phyloP scores from a whole-genome alignment of 176 grass and related monocot species.

The Oryza punctata region DNA sequence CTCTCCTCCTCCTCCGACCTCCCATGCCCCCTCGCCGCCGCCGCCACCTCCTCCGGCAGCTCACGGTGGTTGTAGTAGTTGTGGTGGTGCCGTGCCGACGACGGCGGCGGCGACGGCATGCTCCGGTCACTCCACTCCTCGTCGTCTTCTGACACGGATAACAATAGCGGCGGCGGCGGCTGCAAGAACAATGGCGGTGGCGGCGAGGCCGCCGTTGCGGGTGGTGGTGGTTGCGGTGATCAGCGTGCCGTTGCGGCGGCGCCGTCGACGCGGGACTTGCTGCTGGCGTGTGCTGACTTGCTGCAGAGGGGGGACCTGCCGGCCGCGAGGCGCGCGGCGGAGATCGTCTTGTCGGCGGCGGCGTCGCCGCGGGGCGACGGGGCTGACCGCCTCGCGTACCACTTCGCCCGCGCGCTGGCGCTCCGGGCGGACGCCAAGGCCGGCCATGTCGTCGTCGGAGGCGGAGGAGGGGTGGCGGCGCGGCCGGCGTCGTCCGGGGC shows the following conservation, averaged over 20 bases:
- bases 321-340: slow-evolving; percentile 48
- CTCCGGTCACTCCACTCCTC: slow-evolving; percentile 77
- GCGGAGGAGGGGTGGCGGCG: background rate
- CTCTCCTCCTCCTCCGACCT: slow-evolving; percentile 29
- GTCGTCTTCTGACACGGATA: slow-evolving; percentile 44
- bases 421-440: slow-evolving; percentile 48
- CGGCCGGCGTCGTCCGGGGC: slow-evolving; percentile 32
- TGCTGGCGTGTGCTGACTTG: slow-evolving; percentile 73
- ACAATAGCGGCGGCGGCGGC: background rate
- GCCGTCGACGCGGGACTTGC: slow-evolving; percentile 58
- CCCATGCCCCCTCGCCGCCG: slow-evolving; percentile 12
- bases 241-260: slow-evolving; percentile 11
- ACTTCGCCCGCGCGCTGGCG: slow-evolving; percentile 77
- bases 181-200: background rate
- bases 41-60: slow-evolving; percentile 27
- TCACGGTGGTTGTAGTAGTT: background rate
- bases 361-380: slow-evolving; percentile 67
- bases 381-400: slow-evolving; percentile 74
- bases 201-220: background rate
- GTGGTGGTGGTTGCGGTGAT: background rate
- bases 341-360: slow-evolving; percentile 52
- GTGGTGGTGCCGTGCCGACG: background rate
- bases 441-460: background rate
- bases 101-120: slow-evolving; percentile 46
- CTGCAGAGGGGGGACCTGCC: slow-evolving; percentile 66